Evolutionary conservation across 306 rosid genomes (phyloP).

Genomic region (Dalbergia cochinchinensis): DNA sequence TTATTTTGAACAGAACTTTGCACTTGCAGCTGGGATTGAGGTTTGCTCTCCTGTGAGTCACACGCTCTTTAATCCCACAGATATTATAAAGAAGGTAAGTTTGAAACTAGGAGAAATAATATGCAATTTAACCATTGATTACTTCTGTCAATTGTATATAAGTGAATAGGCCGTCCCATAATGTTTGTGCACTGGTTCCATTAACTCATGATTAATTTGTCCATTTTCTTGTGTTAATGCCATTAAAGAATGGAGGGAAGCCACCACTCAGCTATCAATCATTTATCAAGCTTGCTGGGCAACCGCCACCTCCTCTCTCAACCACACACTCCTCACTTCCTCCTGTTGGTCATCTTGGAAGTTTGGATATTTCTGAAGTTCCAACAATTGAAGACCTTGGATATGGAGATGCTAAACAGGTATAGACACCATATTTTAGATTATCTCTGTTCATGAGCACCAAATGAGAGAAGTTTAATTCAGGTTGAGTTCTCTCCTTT

Average conservation of each 20-base stretch:
- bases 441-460: conserved; percentile 8
- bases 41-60: conserved; percentile 89
- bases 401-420: conserved; percentile 71
- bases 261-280: conserved; percentile 91
- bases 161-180: not conserved
- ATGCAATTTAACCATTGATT: conserved; percentile 10
- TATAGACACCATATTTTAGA: conserved; percentile 31
- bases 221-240: conserved; percentile 42
- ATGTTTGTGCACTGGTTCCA: conserved; percentile 27
- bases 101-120: conserved; percentile 36
- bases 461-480: conserved; percentile 42
- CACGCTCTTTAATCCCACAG: conserved; percentile 81
- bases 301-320: conserved; percentile 63
- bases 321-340: conserved; percentile 68
- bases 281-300: conserved; percentile 85
- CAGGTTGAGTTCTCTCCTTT: conserved; percentile 86
- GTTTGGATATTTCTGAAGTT: conserved; percentile 67
- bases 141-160: not conserved
- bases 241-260: conserved; percentile 86
- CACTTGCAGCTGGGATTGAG: conserved; percentile 75
- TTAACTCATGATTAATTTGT: conserved; percentile 42
- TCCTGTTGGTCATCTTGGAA: conserved; percentile 65
- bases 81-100: conserved; percentile 76
- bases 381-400: conserved; percentile 84
- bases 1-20: conserved; percentile 55